phyloP scores from a whole-genome alignment of 1,284 basidiomycete species.

The Earliella scabrosa region DNA sequence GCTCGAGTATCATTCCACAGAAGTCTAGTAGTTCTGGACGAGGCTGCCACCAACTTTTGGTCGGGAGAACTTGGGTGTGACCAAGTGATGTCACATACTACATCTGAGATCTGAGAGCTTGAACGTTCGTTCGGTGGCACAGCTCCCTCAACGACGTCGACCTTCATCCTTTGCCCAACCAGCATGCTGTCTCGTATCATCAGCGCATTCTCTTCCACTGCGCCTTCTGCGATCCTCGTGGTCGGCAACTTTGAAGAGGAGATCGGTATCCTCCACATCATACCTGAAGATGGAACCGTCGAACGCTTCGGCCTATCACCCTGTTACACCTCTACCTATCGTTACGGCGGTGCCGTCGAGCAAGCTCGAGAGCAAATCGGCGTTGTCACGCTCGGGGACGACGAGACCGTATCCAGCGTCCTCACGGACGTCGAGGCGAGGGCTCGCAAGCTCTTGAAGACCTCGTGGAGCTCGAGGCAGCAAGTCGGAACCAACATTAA shows the following conservation, averaged over 20 bases:
- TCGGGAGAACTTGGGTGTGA: too few relatives aligned
- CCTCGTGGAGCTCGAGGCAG: neutral
- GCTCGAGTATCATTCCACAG: slow-evolving; percentile 69
- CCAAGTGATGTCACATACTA: too few relatives aligned
- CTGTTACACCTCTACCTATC: neutral
- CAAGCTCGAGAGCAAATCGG: neutral
- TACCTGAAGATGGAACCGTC: neutral
- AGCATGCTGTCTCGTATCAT: neutral
- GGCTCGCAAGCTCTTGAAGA: neutral
- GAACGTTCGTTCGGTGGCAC: too few relatives aligned
- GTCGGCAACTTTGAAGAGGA: neutral
- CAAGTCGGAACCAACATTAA: neutral
- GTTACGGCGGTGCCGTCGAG: neutral
- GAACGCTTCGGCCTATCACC: neutral
- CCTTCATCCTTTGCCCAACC: too few relatives aligned
- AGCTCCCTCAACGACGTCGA: too few relatives aligned
- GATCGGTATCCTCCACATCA: neutral
- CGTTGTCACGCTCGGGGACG: neutral
- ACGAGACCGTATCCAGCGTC: neutral
- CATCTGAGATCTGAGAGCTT: too few relatives aligned
- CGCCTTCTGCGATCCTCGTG: neutral
- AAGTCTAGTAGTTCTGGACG: slow-evolving; percentile 67
- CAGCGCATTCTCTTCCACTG: neutral
- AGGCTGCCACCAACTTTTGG: slow-evolving; percentile 87
- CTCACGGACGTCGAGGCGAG: neutral